phyloP scores from a whole-genome alignment of 2,329 filamentous ascomycete species.

The Pseudocercospora crystallina region DNA sequence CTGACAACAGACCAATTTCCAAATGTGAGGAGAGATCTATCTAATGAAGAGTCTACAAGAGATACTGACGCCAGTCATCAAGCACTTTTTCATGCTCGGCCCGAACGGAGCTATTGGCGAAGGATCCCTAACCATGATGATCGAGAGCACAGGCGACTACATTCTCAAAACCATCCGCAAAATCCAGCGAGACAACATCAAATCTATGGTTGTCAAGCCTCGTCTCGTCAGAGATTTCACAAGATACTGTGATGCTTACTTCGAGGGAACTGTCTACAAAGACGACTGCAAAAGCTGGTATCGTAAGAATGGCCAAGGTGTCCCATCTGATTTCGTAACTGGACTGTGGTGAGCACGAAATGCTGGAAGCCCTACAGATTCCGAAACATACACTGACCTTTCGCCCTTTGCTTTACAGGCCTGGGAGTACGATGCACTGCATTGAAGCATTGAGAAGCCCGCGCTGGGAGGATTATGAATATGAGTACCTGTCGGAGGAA shows the following conservation, averaged over 20 bases:
- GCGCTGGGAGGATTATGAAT: conserved; percentile 62
- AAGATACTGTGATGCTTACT: conserved; percentile 48
- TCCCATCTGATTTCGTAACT: conserved; percentile 39
- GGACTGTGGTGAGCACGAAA: conserved; percentile 9
- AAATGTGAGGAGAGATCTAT: conserved; percentile 13
- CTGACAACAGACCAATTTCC: conserved; percentile 31
- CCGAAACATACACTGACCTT: too few relatives aligned
- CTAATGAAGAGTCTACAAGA: too few relatives aligned
- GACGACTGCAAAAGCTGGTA: conserved; percentile 20
- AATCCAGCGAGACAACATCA: conserved; percentile 45
- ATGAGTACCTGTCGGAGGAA: conserved; percentile 40
- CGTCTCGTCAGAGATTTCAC: conserved; percentile 54
- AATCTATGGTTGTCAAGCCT: conserved; percentile 42
- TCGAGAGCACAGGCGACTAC: conserved; percentile 41
- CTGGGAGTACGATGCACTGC: conserved; percentile 47
- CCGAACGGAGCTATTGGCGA: conserved; percentile 25
- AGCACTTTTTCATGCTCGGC: conserved; percentile 30
- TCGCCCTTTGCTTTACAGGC: neutral
- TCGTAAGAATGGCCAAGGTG: conserved; percentile 13
- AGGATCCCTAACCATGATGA: conserved; percentile 23
- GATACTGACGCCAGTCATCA: too few relatives aligned
- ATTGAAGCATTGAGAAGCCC: conserved; percentile 58
- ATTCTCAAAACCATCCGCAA: conserved; percentile 43
- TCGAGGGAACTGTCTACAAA: conserved; percentile 42
- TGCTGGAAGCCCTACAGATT: too few relatives aligned